Evolutionary conservation across 495 filamentous ascomycete genomes (phyloP).

Genomic region (Friedmanniomyces simplex): DNA sequence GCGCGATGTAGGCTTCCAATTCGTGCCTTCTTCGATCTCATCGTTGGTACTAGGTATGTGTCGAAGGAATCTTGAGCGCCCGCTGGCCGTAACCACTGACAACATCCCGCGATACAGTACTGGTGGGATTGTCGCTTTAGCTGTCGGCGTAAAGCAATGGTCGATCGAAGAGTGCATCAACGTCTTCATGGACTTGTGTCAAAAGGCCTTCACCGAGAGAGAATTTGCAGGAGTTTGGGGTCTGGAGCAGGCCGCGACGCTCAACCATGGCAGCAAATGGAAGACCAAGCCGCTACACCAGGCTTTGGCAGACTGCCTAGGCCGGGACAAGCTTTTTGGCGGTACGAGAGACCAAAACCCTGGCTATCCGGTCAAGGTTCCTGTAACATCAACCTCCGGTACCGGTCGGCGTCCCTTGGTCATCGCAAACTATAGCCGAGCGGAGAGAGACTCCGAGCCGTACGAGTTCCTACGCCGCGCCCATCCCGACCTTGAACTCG

Average conservation of each 20-base stretch:
- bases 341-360: constrained; percentile 24
- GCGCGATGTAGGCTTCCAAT: background rate
- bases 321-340: background rate
- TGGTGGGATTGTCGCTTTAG: constrained; percentile 47
- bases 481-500: constrained; percentile 30
- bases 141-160: constrained; percentile 40
- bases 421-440: constrained; percentile 43
- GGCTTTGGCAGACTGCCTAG: background rate
- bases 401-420: constrained; percentile 29
- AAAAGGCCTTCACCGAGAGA: constrained; percentile 35
- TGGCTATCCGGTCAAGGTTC: constrained; percentile 32
- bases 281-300: background rate
- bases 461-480: constrained; percentile 38
- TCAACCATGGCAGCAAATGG: constrained; percentile 28
- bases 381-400: constrained; percentile 35
- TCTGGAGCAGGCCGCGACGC: constrained; percentile 26
- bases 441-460: constrained; percentile 1
- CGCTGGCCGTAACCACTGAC: no score
- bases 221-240: constrained; percentile 26
- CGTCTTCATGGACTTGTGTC: constrained; percentile 33
- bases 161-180: constrained; percentile 30
- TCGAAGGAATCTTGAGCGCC: no score
- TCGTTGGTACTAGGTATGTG: constrained; percentile 22
- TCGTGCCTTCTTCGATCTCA: constrained; percentile 19
- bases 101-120: constrained; percentile 26